Conservation (phyloP, 2,329 filamentous ascomycete species). For the Plectosphaerella sp. region DNA sequence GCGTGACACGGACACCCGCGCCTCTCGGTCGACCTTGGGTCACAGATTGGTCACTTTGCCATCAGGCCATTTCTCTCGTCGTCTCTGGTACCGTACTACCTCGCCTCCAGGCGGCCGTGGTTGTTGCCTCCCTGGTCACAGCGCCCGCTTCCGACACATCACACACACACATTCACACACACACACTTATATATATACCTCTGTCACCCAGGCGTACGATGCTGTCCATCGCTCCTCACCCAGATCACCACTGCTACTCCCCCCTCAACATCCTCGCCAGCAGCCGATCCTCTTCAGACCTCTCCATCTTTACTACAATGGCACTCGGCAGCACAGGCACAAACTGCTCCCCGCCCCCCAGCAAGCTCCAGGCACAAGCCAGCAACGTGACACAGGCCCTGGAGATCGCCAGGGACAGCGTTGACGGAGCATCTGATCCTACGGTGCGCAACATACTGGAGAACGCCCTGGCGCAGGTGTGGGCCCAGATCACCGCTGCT, state of each 20-base stretch:
- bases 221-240: slow-evolving; percentile 13
- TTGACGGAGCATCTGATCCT: slow-evolving; percentile 60
- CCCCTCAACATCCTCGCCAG: slow-evolving; percentile 8
- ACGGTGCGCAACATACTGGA: slow-evolving; percentile 63
- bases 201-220: slow-evolving; percentile 4
- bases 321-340: slow-evolving; percentile 9
- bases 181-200: slow-evolving; percentile 3
- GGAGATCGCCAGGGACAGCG: slow-evolving; percentile 70
- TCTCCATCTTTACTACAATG: slow-evolving; percentile 8
- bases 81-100: too few relatives aligned
- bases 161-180: background rate
- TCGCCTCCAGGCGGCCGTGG: too few relatives aligned
- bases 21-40: slow-evolving; percentile 1
- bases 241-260: slow-evolving; percentile 10
- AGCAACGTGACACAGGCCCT: slow-evolving; percentile 61
- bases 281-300: slow-evolving; percentile 3
- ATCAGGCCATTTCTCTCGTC: slow-evolving; percentile 1
- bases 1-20: background rate
- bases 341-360: background rate
- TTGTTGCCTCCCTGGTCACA: too few relatives aligned
- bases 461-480: slow-evolving; percentile 57
- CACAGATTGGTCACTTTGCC: background rate
- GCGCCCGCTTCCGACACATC: background rate
- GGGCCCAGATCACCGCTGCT: slow-evolving; percentile 60
- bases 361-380: background rate